Evolutionary conservation across 495 filamentous ascomycete genomes (phyloP).

Genomic region (Pyrenopolyporus hunteri): DNA sequence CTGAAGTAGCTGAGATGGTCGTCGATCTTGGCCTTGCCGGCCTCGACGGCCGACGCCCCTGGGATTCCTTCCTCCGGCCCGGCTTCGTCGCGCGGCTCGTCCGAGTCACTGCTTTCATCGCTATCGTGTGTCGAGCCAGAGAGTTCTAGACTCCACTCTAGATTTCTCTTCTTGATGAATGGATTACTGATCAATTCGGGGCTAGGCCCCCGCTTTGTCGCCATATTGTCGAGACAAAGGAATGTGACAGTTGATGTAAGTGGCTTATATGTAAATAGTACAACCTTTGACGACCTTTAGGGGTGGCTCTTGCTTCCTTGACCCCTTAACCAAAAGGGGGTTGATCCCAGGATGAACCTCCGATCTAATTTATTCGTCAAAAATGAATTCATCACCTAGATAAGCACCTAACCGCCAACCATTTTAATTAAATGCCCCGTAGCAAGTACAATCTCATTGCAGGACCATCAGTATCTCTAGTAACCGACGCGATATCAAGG

Average conservation of each 20-base stretch:
- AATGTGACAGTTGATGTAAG: background rate
- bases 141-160: slow-evolving; percentile 42
- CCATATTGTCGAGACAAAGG: slow-evolving; percentile 14
- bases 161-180: slow-evolving; percentile 46
- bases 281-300: background rate
- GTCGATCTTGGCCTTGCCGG: slow-evolving; percentile 57
- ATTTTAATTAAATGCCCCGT: background rate
- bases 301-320: too few species aligned
- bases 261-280: background rate
- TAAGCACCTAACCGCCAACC: background rate
- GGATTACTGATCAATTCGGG: slow-evolving; percentile 35
- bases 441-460: too few species aligned
- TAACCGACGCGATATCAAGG: background rate
- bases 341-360: too few species aligned
- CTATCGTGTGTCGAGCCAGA: slow-evolving; percentile 17
- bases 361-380: too few species aligned
- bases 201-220: slow-evolving; percentile 22
- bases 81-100: slow-evolving; percentile 4
- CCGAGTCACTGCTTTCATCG: slow-evolving; percentile 14
- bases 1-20: slow-evolving; percentile 63
- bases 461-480: background rate
- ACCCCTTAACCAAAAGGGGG: too few species aligned
- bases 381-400: too few species aligned
- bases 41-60: slow-evolving; percentile 59
- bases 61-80: background rate